Conservation (phyloP, 169 alveolate species). For the Eimeria praecox region DNA sequence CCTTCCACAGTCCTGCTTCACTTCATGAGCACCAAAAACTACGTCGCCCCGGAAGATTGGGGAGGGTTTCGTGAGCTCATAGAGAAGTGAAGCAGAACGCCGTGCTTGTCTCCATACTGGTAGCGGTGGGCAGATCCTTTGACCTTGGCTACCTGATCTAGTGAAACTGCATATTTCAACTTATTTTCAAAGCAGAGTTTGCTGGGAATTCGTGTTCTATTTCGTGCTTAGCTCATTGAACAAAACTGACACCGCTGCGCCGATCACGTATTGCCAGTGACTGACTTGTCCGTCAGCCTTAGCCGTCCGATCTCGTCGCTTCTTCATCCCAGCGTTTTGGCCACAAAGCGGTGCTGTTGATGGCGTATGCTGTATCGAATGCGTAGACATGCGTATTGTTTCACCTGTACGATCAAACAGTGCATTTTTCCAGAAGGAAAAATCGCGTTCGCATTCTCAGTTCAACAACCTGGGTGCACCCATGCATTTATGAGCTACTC, state of each 20-base stretch:
- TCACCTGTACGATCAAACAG: neutral
- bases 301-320: neutral
- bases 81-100: constrained; percentile 85
- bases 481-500: neutral
- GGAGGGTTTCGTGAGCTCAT: constrained; percentile 92
- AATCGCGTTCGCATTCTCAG: too few species aligned
- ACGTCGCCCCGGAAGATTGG: constrained; percentile 93
- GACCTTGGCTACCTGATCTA: too few species aligned
- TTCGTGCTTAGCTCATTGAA: too few species aligned
- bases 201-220: too few species aligned
- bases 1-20: constrained; percentile 90
- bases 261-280: neutral
- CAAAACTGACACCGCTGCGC: neutral
- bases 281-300: neutral
- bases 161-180: too few species aligned
- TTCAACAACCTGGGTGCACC: neutral
- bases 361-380: neutral
- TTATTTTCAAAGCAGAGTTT: too few species aligned
- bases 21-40: constrained; percentile 87
- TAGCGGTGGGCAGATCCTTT: too few species aligned
- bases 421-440: neutral
- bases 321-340: neutral
- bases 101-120: neutral
- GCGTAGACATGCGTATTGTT: neutral
- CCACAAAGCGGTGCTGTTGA: neutral